These are phyloP conservation scores for Pseudotulostoma volvatum DNA, from an alignment of 495 filamentous ascomycete genomes.

Conservation along the genomic window DNA sequence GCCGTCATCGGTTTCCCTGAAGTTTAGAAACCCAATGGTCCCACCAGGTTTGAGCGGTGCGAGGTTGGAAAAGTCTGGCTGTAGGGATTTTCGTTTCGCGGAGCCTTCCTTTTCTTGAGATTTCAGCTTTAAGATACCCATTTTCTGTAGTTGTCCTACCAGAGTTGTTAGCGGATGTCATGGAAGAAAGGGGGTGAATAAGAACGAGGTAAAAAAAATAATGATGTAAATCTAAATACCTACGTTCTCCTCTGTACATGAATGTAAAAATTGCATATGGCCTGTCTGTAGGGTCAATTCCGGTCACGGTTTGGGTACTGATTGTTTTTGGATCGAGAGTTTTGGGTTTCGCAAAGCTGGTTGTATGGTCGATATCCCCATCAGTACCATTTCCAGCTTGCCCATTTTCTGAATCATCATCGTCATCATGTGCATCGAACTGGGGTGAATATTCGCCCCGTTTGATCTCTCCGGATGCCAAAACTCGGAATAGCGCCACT, in stretches of 20 bases:
- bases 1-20: conserved; percentile 53
- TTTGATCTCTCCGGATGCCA: conserved; percentile 93
- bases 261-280: conserved; percentile 97
- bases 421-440: conserved; percentile 92
- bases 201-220: not conserved
- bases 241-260: conserved; percentile 91
- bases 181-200: conserved; percentile 1
- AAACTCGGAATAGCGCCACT: conserved; percentile 85
- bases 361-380: conserved; percentile 85
- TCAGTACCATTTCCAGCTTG: conserved; percentile 28
- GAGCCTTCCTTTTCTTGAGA: conserved; percentile 36
- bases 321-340: conserved; percentile 92
- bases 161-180: conserved; percentile 10
- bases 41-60: conserved; percentile 66
- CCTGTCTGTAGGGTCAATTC: conserved; percentile 89
- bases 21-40: conserved; percentile 77
- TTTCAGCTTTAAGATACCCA: conserved; percentile 65
- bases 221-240: conserved; percentile 19
- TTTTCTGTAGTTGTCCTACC: conserved; percentile 79
- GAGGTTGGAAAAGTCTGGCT: conserved; percentile 71
- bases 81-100: conserved; percentile 56
- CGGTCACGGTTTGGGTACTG: conserved; percentile 94
- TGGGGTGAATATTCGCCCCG: conserved; percentile 95
- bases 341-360: conserved; percentile 96
- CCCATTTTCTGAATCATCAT: conserved; percentile 43